These are phyloP conservation scores for Liquidambar formosana DNA, from an alignment of 164 flowering plant species.

Conservation along the genomic window DNA sequence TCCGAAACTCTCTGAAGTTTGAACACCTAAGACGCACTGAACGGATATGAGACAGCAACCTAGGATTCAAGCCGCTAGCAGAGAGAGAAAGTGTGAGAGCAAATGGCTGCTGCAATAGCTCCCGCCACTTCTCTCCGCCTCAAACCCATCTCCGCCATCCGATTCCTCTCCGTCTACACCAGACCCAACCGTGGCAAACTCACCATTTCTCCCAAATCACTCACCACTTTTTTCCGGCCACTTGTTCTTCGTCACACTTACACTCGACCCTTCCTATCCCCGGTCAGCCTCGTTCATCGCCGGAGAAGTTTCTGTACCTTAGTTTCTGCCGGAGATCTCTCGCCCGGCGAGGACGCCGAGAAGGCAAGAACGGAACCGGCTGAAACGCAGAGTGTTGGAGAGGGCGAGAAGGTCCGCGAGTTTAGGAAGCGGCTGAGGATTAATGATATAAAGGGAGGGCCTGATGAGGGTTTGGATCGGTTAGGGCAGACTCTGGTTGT, in stretches of 20 bases:
- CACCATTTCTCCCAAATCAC: slow-evolving; percentile 8
- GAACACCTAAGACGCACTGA: no score
- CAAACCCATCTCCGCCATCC: slow-evolving; percentile 38
- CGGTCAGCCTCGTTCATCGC: slow-evolving; percentile 1
- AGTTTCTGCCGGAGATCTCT: slow-evolving; percentile 30
- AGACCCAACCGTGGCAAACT: slow-evolving; percentile 7
- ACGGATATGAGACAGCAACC: no score
- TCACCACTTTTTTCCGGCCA: slow-evolving; percentile 8
- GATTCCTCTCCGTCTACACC: slow-evolving; percentile 34
- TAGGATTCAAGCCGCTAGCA: no score
- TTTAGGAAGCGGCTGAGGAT: slow-evolving; percentile 69
- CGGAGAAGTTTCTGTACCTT: slow-evolving; percentile 39
- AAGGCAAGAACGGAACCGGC: slow-evolving; percentile 19
- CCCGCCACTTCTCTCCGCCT: slow-evolving; percentile 54
- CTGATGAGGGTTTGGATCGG: slow-evolving; percentile 65
- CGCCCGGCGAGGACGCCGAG: slow-evolving; percentile 40
- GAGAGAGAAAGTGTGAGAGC: background rate
- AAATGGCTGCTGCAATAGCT: slow-evolving; percentile 48
- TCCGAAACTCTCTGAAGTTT: no score
- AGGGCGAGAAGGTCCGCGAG: slow-evolving; percentile 46
- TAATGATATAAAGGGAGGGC: slow-evolving; percentile 72
- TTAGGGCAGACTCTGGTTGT: slow-evolving; percentile 67
- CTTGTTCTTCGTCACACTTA: slow-evolving; percentile 17
- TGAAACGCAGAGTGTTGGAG: slow-evolving; percentile 16
- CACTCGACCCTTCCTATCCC: background rate